phyloP scores from a whole-genome alignment of 2,329 filamentous ascomycete genomes.

The Microsporum canis region DNA sequence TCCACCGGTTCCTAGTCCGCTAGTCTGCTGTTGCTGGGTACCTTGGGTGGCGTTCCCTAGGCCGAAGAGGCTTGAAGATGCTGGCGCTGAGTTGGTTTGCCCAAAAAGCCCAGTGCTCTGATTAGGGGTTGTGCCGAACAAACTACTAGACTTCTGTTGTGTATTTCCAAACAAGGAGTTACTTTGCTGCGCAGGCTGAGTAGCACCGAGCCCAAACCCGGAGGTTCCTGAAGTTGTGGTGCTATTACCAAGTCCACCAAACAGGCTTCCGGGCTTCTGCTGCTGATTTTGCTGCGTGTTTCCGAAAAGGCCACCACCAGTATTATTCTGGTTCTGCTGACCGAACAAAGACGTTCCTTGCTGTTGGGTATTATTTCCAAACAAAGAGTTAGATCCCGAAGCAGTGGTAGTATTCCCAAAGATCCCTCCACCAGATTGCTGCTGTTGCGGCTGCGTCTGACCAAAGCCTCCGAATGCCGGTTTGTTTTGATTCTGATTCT shows the following conservation, averaged over 20 bases:
- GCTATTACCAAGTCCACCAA: conserved; percentile 10
- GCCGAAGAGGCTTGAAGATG: conserved; percentile 14
- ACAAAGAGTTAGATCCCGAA: conserved; percentile 20
- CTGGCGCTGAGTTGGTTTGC: conserved; percentile 19
- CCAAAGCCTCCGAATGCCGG: conserved; percentile 25
- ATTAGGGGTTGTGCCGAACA: conserved; percentile 38
- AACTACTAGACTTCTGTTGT: conserved; percentile 34
- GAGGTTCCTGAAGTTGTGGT: conserved; percentile 9
- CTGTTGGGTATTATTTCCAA: conserved; percentile 32
- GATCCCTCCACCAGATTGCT: conserved; percentile 22
- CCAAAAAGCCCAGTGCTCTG: conserved; percentile 21
- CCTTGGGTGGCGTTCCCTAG: conserved; percentile 10
- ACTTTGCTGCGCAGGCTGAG: conserved; percentile 22
- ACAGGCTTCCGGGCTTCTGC: conserved; percentile 12
- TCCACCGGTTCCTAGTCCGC: conserved; percentile 30
- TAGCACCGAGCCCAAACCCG: conserved; percentile 12
- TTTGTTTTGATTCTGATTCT: conserved; percentile 31
- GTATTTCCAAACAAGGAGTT: conserved; percentile 31
- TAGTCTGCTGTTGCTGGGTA: conserved; percentile 27
- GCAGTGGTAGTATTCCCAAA: conserved; percentile 34
- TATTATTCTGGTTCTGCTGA: conserved; percentile 29
- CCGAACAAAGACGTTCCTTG: conserved; percentile 28
- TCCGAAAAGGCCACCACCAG: conserved; percentile 26
- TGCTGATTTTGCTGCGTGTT: conserved; percentile 30
- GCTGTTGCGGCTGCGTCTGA: conserved; percentile 33